These are phyloP conservation scores for Acanthamoeba rhysodes DNA, from an alignment of 208 protist genomes.

Conservation along the genomic window DNA sequence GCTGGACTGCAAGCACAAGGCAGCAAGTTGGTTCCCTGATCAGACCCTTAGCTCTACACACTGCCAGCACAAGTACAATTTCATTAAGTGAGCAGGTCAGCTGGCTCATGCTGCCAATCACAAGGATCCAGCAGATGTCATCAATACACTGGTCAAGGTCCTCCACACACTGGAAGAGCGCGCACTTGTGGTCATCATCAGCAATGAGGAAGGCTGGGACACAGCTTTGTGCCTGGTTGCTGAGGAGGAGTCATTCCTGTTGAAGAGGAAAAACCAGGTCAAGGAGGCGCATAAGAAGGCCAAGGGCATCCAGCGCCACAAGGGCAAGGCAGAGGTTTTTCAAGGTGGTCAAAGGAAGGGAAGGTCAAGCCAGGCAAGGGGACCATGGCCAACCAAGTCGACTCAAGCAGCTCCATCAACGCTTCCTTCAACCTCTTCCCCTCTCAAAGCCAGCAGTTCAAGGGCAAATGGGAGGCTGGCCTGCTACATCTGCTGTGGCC, in stretches of 20 bases:
- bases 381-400: too few relatives aligned
- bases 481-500: not conserved
- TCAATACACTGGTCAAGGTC: not conserved
- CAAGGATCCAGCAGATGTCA: not conserved
- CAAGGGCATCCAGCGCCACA: not conserved
- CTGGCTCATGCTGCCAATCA: not conserved
- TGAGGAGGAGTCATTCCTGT: not conserved
- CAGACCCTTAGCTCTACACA: not conserved
- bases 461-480: not conserved
- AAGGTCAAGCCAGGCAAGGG: too few relatives aligned
- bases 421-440: too few relatives aligned
- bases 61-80: not conserved
- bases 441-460: too few relatives aligned
- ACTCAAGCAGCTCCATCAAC: too few relatives aligned
- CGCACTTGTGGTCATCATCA: not conserved
- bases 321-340: not conserved
- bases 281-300: slow-evolving; percentile 9
- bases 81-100: not conserved
- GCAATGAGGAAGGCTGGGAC: not conserved
- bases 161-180: not conserved
- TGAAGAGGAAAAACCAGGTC: not conserved
- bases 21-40: not conserved
- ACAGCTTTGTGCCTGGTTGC: not conserved
- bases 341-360: not conserved
- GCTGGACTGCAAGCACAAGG: not conserved